Percentiles rank a stretch among this genome's conserved stretches.
phyloP scores from a whole-genome alignment of 345 rosid genomes.

The Salix koriyanagi region DNA sequence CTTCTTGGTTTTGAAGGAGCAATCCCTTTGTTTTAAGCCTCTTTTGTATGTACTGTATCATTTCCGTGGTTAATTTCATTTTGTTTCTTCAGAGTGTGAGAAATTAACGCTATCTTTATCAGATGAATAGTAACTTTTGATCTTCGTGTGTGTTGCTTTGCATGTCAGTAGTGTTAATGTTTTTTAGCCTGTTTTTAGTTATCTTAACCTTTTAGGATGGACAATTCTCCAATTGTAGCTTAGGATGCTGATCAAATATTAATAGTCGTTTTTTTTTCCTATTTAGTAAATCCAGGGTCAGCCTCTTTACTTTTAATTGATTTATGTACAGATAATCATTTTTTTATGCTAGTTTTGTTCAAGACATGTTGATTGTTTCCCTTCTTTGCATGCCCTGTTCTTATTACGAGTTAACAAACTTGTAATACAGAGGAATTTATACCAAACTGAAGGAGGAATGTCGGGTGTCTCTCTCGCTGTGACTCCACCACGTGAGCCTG shows the following conservation, averaged over 20 bases:
- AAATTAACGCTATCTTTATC: neutral
- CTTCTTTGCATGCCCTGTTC: neutral
- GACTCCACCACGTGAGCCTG: slow-evolving; percentile 40
- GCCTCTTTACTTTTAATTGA: neutral
- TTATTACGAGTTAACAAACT: neutral
- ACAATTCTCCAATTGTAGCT: neutral
- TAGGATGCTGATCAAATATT: neutral
- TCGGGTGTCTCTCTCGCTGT: slow-evolving; percentile 73
- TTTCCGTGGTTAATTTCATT: neutral
- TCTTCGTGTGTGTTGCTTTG: neutral
- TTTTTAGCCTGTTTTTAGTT: neutral
- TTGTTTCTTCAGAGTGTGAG: neutral
- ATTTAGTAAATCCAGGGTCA: neutral
- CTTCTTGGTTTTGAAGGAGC: neutral
- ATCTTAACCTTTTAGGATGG: neutral
- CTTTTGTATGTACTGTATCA: neutral
- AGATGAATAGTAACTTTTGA: neutral
- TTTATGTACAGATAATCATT: neutral
- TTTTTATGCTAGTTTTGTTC: neutral
- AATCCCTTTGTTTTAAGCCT: neutral
- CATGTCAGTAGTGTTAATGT: neutral
- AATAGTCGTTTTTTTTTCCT: too few species aligned
- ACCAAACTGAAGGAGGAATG: slow-evolving; percentile 29
- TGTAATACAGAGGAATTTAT: neutral
- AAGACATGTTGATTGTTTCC: neutral